These are phyloP conservation scores for Globisporangium paroecandrum DNA, from an alignment of 352 stramenopile genomes.

Conservation along the genomic window DNA sequence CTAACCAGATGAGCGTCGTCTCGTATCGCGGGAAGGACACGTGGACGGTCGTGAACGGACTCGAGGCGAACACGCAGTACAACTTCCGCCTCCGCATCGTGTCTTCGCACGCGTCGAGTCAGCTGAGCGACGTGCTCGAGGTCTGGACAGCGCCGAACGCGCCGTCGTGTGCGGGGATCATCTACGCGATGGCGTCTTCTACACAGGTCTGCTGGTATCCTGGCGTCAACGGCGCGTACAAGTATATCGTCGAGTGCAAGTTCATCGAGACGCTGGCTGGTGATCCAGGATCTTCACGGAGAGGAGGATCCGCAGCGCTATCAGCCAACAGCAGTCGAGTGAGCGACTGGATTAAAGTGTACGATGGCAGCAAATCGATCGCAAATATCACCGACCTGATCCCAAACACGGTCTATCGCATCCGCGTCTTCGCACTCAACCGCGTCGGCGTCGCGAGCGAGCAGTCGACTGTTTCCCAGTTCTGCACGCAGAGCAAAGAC, in stretches of 20 bases:
- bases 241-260: constrained; percentile 79
- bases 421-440: constrained; percentile 84
- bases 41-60: constrained; percentile 39
- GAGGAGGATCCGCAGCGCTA: background rate
- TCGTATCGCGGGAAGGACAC: constrained; percentile 70
- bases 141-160: constrained; percentile 61
- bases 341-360: constrained; percentile 65
- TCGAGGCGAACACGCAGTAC: constrained; percentile 86
- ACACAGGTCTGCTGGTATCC: constrained; percentile 83
- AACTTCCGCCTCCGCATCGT: constrained; percentile 80
- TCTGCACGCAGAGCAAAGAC: constrained; percentile 70
- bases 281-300: constrained; percentile 1
- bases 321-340: background rate
- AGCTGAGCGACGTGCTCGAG: constrained; percentile 69
- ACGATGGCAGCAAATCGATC: constrained; percentile 75
- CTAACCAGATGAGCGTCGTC: constrained; percentile 54
- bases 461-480: constrained; percentile 76
- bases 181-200: constrained; percentile 51
- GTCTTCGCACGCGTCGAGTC: constrained; percentile 66
- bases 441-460: constrained; percentile 46
- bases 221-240: constrained; percentile 52
- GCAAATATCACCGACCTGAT: constrained; percentile 60
- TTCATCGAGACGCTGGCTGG: constrained; percentile 55
- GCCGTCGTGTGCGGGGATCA: constrained; percentile 48
- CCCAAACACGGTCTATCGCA: constrained; percentile 80